Conservation (phyloP, 257 asterid species). For the Striga asiatica region DNA sequence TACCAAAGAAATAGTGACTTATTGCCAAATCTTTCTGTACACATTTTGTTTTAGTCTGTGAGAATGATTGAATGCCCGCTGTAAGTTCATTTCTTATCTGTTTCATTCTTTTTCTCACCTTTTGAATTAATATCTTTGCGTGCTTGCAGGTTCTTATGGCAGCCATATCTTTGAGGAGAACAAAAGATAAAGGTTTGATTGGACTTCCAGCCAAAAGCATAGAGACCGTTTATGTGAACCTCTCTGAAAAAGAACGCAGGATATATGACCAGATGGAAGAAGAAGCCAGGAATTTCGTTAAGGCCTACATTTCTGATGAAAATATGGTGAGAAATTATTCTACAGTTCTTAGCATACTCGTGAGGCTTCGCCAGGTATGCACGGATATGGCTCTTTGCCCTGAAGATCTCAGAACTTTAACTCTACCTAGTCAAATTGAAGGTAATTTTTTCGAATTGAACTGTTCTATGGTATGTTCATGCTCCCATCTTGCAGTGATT, state of each 20-base stretch:
- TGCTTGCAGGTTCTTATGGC: constrained; percentile 61
- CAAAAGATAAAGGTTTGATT: constrained; percentile 51
- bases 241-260: constrained; percentile 57
- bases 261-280: constrained; percentile 75
- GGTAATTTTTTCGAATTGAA: constrained; percentile 30
- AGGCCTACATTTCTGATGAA: constrained; percentile 30
- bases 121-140: too few relatives aligned
- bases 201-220: constrained; percentile 60
- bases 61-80: neutral
- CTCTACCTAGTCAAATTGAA: constrained; percentile 62
- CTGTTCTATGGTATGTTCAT: constrained; percentile 16
- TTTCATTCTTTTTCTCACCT: neutral
- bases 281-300: constrained; percentile 44
- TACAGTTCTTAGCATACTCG: constrained; percentile 56
- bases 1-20: neutral
- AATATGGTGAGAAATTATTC: constrained; percentile 34
- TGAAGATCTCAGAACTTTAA: constrained; percentile 34
- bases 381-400: constrained; percentile 35
- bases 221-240: constrained; percentile 49
- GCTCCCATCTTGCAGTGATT: neutral
- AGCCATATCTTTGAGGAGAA: constrained; percentile 72
- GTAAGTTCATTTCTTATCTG: neutral
- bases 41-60: neutral
- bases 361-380: constrained; percentile 79
- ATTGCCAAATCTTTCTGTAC: neutral